Conservation (phyloP, 1,284 basidiomycete genomes). For the Meripilus lineatus region DNA sequence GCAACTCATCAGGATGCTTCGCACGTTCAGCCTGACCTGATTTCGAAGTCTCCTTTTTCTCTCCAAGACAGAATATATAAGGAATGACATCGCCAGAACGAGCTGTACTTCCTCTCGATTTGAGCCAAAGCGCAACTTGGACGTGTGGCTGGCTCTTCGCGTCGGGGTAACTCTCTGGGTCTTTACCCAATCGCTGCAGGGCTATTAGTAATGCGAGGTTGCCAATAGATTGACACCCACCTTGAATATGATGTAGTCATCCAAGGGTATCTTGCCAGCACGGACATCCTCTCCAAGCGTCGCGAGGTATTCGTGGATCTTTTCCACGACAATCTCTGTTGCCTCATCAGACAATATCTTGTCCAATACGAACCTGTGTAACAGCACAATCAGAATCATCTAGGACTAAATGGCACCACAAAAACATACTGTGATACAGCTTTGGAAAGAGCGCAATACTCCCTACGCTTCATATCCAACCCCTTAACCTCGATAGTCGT, state of each 20-base stretch:
- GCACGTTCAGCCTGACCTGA: conserved; percentile 87
- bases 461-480: conserved; percentile 98
- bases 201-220: background rate
- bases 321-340: conserved; percentile 86
- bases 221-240: conserved; percentile 32
- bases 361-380: conserved; percentile 75
- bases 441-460: conserved; percentile 92
- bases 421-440: conserved; percentile 79
- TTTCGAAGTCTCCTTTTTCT: conserved; percentile 71
- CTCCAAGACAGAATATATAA: conserved; percentile 88
- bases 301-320: conserved; percentile 90
- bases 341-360: conserved; percentile 90
- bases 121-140: conserved; percentile 92
- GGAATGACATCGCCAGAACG: conserved; percentile 92
- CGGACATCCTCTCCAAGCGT: conserved; percentile 75
- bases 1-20: conserved; percentile 90
- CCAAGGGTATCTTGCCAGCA: conserved; percentile 72
- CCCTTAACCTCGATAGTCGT: conserved; percentile 92
- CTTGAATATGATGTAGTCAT: conserved; percentile 95
- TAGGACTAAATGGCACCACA: background rate
- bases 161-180: conserved; percentile 95
- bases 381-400: conserved; percentile 2
- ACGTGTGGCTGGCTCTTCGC: conserved; percentile 95
- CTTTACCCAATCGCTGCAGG: conserved; percentile 82
- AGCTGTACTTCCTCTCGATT: conserved; percentile 76